These are phyloP conservation scores for Phlebiopsis gigantea DNA, from an alignment of 768 basidiomycete genomes.

Conservation along the genomic window DNA sequence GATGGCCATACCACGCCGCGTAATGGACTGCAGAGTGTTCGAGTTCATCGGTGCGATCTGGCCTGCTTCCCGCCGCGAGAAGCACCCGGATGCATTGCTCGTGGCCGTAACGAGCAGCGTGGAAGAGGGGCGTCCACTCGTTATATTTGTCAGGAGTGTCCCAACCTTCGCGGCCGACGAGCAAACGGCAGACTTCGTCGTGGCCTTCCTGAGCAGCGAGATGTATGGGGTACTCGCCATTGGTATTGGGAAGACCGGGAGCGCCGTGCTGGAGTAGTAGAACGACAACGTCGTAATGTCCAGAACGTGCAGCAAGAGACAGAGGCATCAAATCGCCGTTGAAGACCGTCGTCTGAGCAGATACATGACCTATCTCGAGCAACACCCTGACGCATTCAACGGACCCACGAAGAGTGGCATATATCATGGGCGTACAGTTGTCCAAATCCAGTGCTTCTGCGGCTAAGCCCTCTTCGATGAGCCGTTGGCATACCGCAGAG, in stretches of 20 bases:
- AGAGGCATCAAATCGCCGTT: slow-evolving; percentile 78
- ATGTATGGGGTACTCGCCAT: slow-evolving; percentile 97
- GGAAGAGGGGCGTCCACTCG: slow-evolving; percentile 92
- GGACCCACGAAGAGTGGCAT: slow-evolving; percentile 84
- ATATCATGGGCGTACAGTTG: slow-evolving; percentile 90
- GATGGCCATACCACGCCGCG: slow-evolving; percentile 94
- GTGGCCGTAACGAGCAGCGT: slow-evolving; percentile 87
- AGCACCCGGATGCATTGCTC: slow-evolving; percentile 69
- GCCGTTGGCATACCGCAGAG: slow-evolving; percentile 62
- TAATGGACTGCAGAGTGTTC: slow-evolving; percentile 86
- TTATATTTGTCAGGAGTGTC: slow-evolving; percentile 93
- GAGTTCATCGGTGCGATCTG: slow-evolving; percentile 77
- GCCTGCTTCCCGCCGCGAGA: slow-evolving; percentile 71
- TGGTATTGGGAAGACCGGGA: slow-evolving; percentile 76
- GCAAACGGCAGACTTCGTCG: slow-evolving; percentile 70
- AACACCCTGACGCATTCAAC: slow-evolving; percentile 82
- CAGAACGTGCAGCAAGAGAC: slow-evolving; percentile 86
- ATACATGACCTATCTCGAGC: slow-evolving; percentile 64
- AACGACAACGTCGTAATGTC: slow-evolving; percentile 77
- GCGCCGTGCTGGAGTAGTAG: slow-evolving; percentile 77
- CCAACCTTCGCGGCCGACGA: slow-evolving; percentile 73
- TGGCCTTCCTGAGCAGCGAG: slow-evolving; percentile 93
- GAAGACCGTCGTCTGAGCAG: slow-evolving; percentile 50
- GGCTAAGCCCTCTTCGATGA: slow-evolving; percentile 64
- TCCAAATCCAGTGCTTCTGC: slow-evolving; percentile 81